phyloP scores from a whole-genome alignment of 2,329 filamentous ascomycete species.

The Trichoderma sp. region DNA sequence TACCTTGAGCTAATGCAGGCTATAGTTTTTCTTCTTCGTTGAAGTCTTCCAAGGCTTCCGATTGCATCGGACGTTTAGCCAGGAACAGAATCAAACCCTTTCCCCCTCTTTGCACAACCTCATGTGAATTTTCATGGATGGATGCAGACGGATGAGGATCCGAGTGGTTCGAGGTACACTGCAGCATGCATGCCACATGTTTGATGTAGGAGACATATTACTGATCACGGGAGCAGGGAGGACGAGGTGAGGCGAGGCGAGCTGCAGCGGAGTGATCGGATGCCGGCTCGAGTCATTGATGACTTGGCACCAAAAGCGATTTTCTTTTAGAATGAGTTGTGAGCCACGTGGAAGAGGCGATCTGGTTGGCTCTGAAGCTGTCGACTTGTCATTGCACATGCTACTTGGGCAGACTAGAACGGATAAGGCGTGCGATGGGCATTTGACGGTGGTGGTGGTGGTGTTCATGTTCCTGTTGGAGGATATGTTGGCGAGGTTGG shows the following conservation, averaged over 20 bases:
- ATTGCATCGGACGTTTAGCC: conserved; percentile 6
- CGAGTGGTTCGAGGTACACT: conserved; percentile 9
- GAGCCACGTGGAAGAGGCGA: conserved; percentile 12
- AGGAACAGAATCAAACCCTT: background rate
- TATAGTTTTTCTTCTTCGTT: background rate
- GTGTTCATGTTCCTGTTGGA: background rate
- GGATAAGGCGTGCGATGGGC: background rate
- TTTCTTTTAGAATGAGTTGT: no score
- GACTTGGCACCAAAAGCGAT: background rate
- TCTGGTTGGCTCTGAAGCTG: background rate
- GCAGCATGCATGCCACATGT: conserved; percentile 8
- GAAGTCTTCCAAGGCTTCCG: conserved; percentile 4
- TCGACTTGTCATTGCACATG: background rate
- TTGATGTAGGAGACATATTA: background rate
- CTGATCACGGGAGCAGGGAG: no score
- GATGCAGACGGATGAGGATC: background rate
- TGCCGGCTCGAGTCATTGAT: conserved; percentile 19
- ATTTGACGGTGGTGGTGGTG: background rate
- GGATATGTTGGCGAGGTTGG: background rate
- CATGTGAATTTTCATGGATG: background rate
- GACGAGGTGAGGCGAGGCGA: background rate
- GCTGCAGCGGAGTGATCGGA: conserved; percentile 18
- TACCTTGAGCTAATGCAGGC: conserved; percentile 14
- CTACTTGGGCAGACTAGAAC: background rate
- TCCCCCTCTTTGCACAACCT: background rate